phyloP scores from a whole-genome alignment of 202 grass and related monocot species.

The Dendrocalamus latiflorus region DNA sequence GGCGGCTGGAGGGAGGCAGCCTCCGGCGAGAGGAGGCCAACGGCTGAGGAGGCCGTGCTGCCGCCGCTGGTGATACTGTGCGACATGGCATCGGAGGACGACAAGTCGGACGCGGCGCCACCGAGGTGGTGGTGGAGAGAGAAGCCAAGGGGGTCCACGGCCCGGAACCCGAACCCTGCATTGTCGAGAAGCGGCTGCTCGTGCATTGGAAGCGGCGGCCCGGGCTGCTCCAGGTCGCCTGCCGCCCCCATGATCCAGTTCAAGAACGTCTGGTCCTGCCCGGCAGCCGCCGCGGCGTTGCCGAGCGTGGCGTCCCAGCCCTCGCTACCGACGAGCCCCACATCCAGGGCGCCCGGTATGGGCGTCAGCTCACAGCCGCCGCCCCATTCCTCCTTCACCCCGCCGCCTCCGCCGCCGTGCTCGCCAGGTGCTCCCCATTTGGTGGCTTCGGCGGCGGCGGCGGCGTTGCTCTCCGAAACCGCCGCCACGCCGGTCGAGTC shows the following conservation, averaged over 20 bases:
- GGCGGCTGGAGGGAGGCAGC: conserved; percentile 10
- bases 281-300: conserved; percentile 27
- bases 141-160: conserved; percentile 38
- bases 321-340: conserved; percentile 41
- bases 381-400: conserved; percentile 55
- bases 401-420: conserved; percentile 17
- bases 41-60: conserved; percentile 29
- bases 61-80: conserved; percentile 10
- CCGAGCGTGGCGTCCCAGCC: conserved; percentile 65
- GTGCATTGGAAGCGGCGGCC: conserved; percentile 30
- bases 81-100: conserved; percentile 19
- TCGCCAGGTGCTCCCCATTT: conserved; percentile 41
- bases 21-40: conserved; percentile 34
- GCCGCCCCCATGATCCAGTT: conserved; percentile 81
- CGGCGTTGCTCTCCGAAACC: conserved; percentile 46
- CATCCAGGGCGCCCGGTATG: conserved; percentile 42
- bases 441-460: conserved; percentile 43
- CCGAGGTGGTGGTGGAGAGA: conserved; percentile 37
- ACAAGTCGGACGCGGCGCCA: conserved; percentile 33
- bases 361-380: conserved; percentile 57
- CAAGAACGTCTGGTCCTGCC: conserved; percentile 72
- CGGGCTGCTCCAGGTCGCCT: conserved; percentile 40
- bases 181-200: conserved; percentile 37
- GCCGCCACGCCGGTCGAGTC: conserved; percentile 64
- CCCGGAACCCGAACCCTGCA: conserved; percentile 37